phyloP scores from a whole-genome alignment of 2,329 filamentous ascomycete genomes.

The Penicillium sp. region DNA sequence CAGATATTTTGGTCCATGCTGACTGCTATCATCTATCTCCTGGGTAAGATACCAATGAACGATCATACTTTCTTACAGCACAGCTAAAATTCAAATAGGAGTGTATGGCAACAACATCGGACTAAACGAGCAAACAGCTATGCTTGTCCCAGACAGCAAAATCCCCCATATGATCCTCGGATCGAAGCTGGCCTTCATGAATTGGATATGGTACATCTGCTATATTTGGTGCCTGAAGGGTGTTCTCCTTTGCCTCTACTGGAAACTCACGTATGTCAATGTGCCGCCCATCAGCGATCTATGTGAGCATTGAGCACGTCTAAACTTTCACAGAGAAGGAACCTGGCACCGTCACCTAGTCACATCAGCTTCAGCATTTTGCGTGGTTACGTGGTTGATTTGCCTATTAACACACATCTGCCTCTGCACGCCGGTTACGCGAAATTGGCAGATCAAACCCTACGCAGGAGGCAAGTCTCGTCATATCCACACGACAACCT shows the following conservation, averaged over 20 bases:
- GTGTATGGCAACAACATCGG: constrained; percentile 26
- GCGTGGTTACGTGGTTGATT: constrained; percentile 20
- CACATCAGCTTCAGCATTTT: constrained; percentile 18
- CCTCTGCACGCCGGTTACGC: constrained; percentile 23
- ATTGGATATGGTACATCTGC: constrained; percentile 31
- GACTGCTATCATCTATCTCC: constrained; percentile 9
- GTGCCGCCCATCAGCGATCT: background rate
- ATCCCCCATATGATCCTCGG: constrained; percentile 20
- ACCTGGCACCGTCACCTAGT: constrained; percentile 22
- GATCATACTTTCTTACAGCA: too few relatives aligned
- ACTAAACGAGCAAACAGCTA: constrained; percentile 20
- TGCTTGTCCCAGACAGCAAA: constrained; percentile 20
- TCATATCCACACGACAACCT: background rate
- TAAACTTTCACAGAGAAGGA: constrained; percentile 14
- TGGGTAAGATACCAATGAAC: constrained; percentile 2
- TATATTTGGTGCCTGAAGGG: constrained; percentile 29
- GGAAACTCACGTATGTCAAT: constrained; percentile 22
- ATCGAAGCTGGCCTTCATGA: constrained; percentile 27
- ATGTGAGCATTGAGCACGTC: background rate
- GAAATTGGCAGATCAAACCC: constrained; percentile 29
- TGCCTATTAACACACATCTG: constrained; percentile 25
- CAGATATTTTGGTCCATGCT: constrained; percentile 14
- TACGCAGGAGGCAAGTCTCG: constrained; percentile 19
- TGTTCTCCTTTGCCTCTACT: constrained; percentile 27
- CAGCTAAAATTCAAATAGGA: constrained; percentile 9